A percentile compares a stretch with the other conserved stretches of the same genome.
These are phyloP conservation scores for Acanthamoeba healyi DNA, from an alignment of 208 protist species.

Conservation along the genomic window DNA sequence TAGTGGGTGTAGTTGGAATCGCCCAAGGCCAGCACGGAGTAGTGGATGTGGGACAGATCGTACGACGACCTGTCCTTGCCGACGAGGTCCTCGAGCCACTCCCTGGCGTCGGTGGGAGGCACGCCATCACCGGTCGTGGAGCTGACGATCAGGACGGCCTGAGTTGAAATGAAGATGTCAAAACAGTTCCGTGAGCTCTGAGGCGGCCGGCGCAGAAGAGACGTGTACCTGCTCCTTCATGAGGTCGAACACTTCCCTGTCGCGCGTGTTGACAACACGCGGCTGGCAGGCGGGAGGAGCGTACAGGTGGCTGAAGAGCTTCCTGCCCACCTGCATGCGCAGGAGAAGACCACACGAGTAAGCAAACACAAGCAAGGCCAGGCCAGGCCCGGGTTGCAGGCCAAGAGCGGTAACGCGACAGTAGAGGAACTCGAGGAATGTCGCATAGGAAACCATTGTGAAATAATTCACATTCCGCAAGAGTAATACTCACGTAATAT, in stretches of 20 bases:
- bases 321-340: constrained; percentile 70
- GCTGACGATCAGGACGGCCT: constrained; percentile 85
- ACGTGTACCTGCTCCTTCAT: constrained; percentile 48
- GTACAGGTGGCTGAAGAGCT: constrained; percentile 48
- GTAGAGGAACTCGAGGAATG: no score
- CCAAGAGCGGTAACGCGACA: no score
- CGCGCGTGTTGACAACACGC: constrained; percentile 14
- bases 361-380: no score
- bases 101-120: constrained; percentile 81
- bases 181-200: background rate
- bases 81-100: constrained; percentile 5
- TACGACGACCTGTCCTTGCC: background rate
- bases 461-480: background rate
- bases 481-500: background rate
- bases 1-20: constrained; percentile 87
- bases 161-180: background rate
- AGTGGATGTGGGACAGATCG: constrained; percentile 78
- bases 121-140: constrained; percentile 90
- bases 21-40: constrained; percentile 89
- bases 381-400: no score
- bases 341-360: no score
- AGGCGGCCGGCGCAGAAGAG: background rate
- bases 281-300: background rate
- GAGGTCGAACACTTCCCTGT: constrained; percentile 64
- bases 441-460: no score